Base-by-base conservation (phyloP, 805 yeast genomes). In the Tetrapisispora namnaoensis region DNA sequence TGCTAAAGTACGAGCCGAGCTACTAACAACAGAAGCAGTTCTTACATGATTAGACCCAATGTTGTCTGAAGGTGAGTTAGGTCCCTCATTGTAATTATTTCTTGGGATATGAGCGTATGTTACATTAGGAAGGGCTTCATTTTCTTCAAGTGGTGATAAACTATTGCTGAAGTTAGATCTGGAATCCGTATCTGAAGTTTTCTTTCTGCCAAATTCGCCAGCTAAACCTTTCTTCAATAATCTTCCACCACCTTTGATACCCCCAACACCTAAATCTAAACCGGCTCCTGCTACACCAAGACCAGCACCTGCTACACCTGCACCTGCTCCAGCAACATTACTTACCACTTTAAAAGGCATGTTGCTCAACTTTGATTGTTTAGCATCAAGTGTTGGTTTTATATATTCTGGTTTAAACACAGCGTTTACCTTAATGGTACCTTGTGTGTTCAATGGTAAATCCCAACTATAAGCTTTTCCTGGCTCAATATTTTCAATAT, bases 321-420 rank as follows among this genome's bases (percentile, higher is more conserved):
- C 71, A 18, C 70, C 65, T 14, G 70, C 76, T 21, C 70, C 73
- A 43, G 64, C 58, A 24, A 59, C 59, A 30, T 55, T 54, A 28
- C 67, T 70, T 41, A 74, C 75, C 28, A 73, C 70, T 57, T 74
- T 75, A 48, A 77, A 59, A 30, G 83, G 79, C 20, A 66, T 73
- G 35, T 71, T 73, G 10, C 76, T 74, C 56, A 21, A 67, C 68
- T 27, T 36, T 4, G 36, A 18, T 35, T 42, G 45, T 21, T 42
- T 36, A 13, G 36, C 41, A 13, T 44, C 45, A 9, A 82, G 63
- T 44, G 68, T 66, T n/a, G 91, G 87, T 62, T 84, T 77, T 43
- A 79, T 66, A 62, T 83, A 86, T 56, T 79, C 78, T 20, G 91
- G 89, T 41, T 59, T 61, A 66, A 84, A 86, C 1, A 70, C 66